Percentiles rank a stretch among this genome's conserved stretches.
phyloP scores from a whole-genome alignment of 371 early-diverging fungal species.

The Lichtheimia ramosa region DNA sequence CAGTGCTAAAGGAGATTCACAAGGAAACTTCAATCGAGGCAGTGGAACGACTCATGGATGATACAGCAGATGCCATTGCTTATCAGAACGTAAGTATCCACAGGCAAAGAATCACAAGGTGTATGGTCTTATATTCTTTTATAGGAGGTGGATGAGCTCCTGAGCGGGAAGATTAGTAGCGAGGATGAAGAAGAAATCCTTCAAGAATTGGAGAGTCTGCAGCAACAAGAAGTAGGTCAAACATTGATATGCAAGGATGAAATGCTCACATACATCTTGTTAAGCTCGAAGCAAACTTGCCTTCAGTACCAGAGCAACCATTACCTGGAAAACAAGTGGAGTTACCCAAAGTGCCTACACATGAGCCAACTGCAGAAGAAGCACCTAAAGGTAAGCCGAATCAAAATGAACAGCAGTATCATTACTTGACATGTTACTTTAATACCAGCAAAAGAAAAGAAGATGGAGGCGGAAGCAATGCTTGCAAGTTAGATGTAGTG shows the following conservation, averaged over 20 bases:
- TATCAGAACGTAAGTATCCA: slow-evolving; percentile 77
- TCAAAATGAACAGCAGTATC: not conserved
- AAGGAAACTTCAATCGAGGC: slow-evolving; percentile 91
- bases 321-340: slow-evolving; percentile 5
- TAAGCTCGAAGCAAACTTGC: slow-evolving; percentile 37
- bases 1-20: slow-evolving; percentile 84
- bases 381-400: slow-evolving; percentile 9
- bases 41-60: slow-evolving; percentile 91
- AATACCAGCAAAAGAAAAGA: not conserved
- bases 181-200: slow-evolving; percentile 88
- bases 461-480: slow-evolving; percentile 4
- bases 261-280: not conserved
- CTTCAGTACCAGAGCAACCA: slow-evolving; percentile 32
- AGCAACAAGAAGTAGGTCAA: slow-evolving; percentile 38
- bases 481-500: not conserved
- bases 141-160: slow-evolving; percentile 79
- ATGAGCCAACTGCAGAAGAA: slow-evolving; percentile 13
- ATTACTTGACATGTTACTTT: not conserved
- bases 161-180: slow-evolving; percentile 68
- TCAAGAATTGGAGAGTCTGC: slow-evolving; percentile 72
- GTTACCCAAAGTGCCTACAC: slow-evolving; percentile 38
- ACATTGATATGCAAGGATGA: not conserved
- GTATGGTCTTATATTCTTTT: not conserved
- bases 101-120: not conserved
- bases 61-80: slow-evolving; percentile 93